A percentile compares a stretch with the other conserved stretches of the same genome.
Conservation (phyloP, 2,329 filamentous ascomycete species). For the Colletotrichum sp. region DNA sequence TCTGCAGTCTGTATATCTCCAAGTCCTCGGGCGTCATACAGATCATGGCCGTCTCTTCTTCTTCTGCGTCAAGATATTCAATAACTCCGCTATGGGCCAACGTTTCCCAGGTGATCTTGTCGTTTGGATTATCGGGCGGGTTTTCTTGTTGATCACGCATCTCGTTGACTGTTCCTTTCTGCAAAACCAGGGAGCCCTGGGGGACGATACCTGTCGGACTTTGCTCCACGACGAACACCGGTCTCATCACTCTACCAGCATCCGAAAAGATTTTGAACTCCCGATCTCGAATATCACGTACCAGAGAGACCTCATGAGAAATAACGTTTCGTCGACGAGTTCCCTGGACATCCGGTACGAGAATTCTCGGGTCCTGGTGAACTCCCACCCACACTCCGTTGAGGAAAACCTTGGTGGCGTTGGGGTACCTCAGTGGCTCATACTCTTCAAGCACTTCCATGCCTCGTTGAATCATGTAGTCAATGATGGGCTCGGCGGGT, state of each 20-base stretch:
- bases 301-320: conserved; percentile 90
- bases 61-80: conserved; percentile 96
- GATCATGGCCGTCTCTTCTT: conserved; percentile 99
- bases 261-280: conserved; percentile 99
- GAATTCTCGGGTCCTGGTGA: conserved; percentile 84
- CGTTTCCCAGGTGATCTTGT: conserved; percentile 86
- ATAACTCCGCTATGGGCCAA: conserved; percentile 85
- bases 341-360: conserved; percentile 79
- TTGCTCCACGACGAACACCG: conserved; percentile 92
- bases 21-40: conserved; percentile 98
- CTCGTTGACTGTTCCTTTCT: conserved; percentile 78
- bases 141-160: conserved; percentile 77
- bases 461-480: conserved; percentile 94
- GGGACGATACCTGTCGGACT: conserved; percentile 64
- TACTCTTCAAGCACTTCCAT: conserved; percentile 99
- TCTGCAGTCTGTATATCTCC: conserved; percentile 75
- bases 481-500: conserved; percentile 85
- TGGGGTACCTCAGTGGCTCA: conserved; percentile 81
- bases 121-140: conserved; percentile 61
- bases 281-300: conserved; percentile 94
- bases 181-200: conserved; percentile 81
- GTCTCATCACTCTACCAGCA: conserved; percentile 91
- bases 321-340: conserved; percentile 83
- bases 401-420: conserved; percentile 97
- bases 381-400: conserved; percentile 99